phyloP scores from a whole-genome alignment of 75 land plant genomes.

The Cryptomeria japonica region DNA sequence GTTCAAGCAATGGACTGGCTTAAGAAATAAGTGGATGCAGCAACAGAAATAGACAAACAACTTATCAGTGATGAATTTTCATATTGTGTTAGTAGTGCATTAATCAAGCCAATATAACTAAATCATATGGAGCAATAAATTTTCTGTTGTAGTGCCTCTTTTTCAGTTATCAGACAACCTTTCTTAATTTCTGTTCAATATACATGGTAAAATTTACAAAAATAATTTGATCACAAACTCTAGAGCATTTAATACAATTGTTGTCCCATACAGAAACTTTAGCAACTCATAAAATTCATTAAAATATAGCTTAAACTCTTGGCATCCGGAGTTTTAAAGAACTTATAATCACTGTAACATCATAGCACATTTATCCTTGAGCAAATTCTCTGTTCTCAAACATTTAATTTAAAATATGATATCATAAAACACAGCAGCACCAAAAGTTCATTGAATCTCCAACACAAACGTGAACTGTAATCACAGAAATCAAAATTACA shows the following conservation, averaged over 20 bases:
- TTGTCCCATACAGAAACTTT: neutral
- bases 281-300: neutral
- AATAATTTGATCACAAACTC: neutral
- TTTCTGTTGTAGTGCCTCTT: neutral
- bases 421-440: neutral
- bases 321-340: neutral
- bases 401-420: neutral
- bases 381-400: neutral
- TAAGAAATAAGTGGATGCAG: neutral
- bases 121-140: neutral
- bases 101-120: neutral
- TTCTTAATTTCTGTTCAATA: neutral
- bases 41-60: neutral
- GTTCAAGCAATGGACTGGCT: neutral
- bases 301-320: neutral
- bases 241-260: neutral
- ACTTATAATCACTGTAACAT: neutral
- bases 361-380: neutral
- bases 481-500: neutral
- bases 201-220: neutral
- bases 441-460: neutral
- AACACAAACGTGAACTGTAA: neutral
- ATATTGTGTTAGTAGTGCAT: neutral
- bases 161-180: neutral
- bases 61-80: neutral